These are phyloP conservation scores for Plasmodium ovale DNA, from an alignment of 169 alveolate genomes.

Conservation along the genomic window DNA sequence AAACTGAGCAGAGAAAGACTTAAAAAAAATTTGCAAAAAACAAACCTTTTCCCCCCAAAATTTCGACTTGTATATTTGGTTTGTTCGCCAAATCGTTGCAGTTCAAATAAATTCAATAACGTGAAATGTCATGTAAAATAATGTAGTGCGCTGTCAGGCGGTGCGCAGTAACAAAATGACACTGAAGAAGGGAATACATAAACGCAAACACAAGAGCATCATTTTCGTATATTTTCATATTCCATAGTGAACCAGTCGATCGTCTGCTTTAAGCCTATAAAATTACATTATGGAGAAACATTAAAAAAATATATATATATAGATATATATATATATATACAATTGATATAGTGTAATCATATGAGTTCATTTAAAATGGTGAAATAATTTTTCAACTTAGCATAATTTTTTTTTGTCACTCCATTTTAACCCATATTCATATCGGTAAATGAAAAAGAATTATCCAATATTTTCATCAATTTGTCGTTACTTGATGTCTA, in stretches of 20 bases:
- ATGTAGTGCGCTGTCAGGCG: too few relatives aligned
- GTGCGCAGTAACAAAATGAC: too few relatives aligned
- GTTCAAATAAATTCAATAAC: too few relatives aligned
- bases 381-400: not conserved
- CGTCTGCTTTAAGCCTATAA: conserved; percentile 68
- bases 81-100: too few relatives aligned
- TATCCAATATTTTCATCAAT: conserved; percentile 46
- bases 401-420: conserved; percentile 4
- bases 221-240: conserved; percentile 51
- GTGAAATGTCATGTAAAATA: too few relatives aligned
- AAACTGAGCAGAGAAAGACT: too few relatives aligned
- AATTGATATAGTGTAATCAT: not conserved
- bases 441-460: conserved; percentile 54
- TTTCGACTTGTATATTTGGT: too few relatives aligned
- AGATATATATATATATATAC: not conserved
- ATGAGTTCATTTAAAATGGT: not conserved
- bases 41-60: too few relatives aligned
- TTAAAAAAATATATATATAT: conserved; percentile 5
- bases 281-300: not conserved
- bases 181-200: too few relatives aligned
- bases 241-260: conserved; percentile 57
- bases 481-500: conserved; percentile 60
- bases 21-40: too few relatives aligned
- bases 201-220: not conserved
- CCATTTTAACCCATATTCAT: conserved; percentile 41